phyloP scores from a whole-genome alignment of 345 rosid species.

The Euphorbia pulcherrima region DNA sequence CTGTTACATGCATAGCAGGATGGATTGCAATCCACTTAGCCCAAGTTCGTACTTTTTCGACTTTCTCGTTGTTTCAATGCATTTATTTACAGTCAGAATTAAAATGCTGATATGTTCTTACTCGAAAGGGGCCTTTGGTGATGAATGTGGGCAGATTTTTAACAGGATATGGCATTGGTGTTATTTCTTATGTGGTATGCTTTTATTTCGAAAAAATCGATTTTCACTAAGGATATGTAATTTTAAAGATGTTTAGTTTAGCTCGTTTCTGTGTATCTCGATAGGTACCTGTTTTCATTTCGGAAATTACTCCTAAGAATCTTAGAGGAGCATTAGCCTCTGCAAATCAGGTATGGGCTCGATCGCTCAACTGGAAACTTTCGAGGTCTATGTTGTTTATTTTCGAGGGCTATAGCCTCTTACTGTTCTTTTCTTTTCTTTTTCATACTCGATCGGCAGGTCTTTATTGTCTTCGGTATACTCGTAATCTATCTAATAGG shows the following conservation, averaged over 20 bases:
- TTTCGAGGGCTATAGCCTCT: neutral
- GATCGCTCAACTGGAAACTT: neutral
- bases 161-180: conserved; percentile 42
- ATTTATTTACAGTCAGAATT: neutral
- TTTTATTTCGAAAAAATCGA: no score
- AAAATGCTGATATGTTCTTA: neutral
- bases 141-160: conserved; percentile 49
- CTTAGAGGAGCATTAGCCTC: conserved; percentile 43
- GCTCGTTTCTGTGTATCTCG: neutral
- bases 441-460: conserved; percentile 29
- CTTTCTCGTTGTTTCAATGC: neutral
- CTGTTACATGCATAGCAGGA: conserved; percentile 37
- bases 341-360: conserved; percentile 35
- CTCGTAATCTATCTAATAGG: conserved; percentile 40
- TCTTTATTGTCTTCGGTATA: conserved; percentile 34
- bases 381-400: no score
- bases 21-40: conserved; percentile 40
- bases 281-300: conserved; percentile 49
- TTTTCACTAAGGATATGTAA: neutral
- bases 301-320: conserved; percentile 46
- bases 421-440: neutral
- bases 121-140: conserved; percentile 21
- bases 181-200: conserved; percentile 42
- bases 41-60: conserved; percentile 17
- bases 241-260: neutral